phyloP scores from a whole-genome alignment of 1,284 basidiomycete genomes.

The Apiotrichum laibachii region DNA sequence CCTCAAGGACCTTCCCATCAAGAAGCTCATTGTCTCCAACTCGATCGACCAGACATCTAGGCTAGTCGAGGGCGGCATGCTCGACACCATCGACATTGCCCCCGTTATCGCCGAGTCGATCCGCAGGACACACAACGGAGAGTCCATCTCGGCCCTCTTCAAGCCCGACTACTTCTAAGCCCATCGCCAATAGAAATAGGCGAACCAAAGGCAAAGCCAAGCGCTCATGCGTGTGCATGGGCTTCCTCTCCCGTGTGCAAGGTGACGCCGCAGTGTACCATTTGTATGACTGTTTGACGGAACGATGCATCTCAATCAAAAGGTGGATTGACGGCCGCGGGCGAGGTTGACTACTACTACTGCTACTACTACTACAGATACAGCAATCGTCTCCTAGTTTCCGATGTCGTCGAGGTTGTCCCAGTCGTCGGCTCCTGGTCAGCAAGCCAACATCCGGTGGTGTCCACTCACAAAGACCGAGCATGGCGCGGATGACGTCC shows the following conservation, averaged over 20 bases:
- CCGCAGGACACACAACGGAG: constrained; percentile 90
- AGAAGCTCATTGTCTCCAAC: constrained; percentile 83
- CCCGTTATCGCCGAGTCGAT: constrained; percentile 93
- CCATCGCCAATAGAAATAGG: background rate
- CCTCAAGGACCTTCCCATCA: constrained; percentile 74
- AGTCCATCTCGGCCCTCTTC: constrained; percentile 48
- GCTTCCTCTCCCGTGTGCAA: background rate
- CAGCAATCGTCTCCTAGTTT: background rate
- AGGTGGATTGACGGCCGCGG: background rate
- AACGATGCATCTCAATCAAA: constrained; percentile 18
- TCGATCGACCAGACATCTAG: constrained; percentile 67
- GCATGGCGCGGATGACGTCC: constrained; percentile 23
- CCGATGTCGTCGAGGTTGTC: constrained; percentile 20
- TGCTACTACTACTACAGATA: background rate
- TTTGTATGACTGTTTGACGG: constrained; percentile 17
- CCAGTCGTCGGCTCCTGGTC: constrained; percentile 23
- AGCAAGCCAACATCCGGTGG: background rate
- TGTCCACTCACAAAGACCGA: constrained; percentile 41
- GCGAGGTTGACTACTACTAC: background rate
- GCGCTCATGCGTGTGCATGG: background rate
- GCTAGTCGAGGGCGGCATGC: constrained; percentile 49
- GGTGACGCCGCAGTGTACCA: constrained; percentile 11
- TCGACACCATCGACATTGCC: constrained; percentile 73
- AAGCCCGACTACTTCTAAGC: constrained; percentile 34
- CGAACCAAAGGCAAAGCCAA: background rate